Base-by-base conservation (phyloP, 441 rosid species). In the Pelargonium cotyledonis region DNA sequence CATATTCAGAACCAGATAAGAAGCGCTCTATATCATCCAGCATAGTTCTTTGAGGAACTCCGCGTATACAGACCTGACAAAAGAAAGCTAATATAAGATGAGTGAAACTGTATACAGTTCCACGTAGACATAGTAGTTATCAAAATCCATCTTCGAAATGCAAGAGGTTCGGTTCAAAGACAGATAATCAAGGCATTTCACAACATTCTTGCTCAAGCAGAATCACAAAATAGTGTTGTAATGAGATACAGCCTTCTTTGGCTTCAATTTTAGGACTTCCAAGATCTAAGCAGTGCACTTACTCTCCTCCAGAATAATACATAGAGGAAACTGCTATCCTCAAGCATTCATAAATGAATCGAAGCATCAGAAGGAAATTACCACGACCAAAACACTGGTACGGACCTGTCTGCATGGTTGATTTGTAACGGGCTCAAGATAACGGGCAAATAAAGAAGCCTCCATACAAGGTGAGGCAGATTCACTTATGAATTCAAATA, bases 21-120 rank as follows among this genome's bases (percentile, higher is more conserved):
- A 91, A 87, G 79, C 91, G 86, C 29, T 91, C 96, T 21, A 89
- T 63, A 69, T 94, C 97, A 21, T 91, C 95, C 10, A 21, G 6
- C 3, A 18, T 0, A 26, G 85, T 92, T 79, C 70, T 79, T 69
- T 12, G 66, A 8, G 96, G 92, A 53, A 91, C 15, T 62, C 95
- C 95, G 73, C 80, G 85, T 77, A 91, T 73, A 31, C 86, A 77
- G 70, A 84, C 80, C 99, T 94, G 77, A 73, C 63, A 75, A 73
- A n/a, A 51, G 43, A 41, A 12, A 53, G 64, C 19, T 4, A 38
- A 55, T 5, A 55, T 55, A 8, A 55, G 61, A 18, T 55, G 8
- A 7, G 19, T 3, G 9, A 16, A 55, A 18, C 61, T 15, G 2
- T 16, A 21, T 2, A 15, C 18, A 8, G 60, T 53, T 53, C 6